phyloP scores from a whole-genome alignment of 2,329 filamentous ascomycete genomes.

The Chaetomium globosum region DNA sequence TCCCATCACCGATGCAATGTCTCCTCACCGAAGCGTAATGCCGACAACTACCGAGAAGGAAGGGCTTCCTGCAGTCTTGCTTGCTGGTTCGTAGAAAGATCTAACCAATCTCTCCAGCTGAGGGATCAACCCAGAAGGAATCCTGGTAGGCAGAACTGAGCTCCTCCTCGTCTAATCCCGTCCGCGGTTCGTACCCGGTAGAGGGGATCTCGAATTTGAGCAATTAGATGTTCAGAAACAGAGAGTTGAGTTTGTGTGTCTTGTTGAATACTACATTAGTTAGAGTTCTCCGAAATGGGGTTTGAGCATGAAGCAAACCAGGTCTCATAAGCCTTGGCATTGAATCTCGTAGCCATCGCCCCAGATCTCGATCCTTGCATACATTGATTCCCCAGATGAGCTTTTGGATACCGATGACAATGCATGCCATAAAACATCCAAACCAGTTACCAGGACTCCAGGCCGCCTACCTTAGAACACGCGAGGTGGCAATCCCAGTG shows the following conservation, averaged over 20 bases:
- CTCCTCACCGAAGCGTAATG: too few relatives aligned
- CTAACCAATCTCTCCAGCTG: neutral
- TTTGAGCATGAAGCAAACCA: neutral
- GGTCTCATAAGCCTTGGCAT: neutral
- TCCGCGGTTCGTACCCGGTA: neutral
- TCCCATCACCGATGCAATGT: neutral
- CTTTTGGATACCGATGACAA: neutral
- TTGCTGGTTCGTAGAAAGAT: neutral
- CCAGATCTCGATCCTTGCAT: too few relatives aligned
- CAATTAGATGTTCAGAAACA: neutral
- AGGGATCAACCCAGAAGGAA: too few relatives aligned
- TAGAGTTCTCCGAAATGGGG: too few relatives aligned
- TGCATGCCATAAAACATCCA: neutral
- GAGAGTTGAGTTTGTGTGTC: neutral
- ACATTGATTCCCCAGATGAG: neutral
- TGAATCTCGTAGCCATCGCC: too few relatives aligned
- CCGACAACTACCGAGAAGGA: neutral
- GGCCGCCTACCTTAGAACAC: too few relatives aligned
- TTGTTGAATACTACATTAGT: neutral
- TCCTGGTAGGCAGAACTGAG: too few relatives aligned
- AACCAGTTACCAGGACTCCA: neutral
- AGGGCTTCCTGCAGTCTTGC: neutral
- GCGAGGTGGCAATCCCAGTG: neutral
- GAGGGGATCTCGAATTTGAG: neutral
- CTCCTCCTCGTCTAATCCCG: conserved; percentile 7